Base-by-base conservation (phyloP, 2,329 filamentous ascomycete species). In the Nannizziopsis arthrosporioides region DNA sequence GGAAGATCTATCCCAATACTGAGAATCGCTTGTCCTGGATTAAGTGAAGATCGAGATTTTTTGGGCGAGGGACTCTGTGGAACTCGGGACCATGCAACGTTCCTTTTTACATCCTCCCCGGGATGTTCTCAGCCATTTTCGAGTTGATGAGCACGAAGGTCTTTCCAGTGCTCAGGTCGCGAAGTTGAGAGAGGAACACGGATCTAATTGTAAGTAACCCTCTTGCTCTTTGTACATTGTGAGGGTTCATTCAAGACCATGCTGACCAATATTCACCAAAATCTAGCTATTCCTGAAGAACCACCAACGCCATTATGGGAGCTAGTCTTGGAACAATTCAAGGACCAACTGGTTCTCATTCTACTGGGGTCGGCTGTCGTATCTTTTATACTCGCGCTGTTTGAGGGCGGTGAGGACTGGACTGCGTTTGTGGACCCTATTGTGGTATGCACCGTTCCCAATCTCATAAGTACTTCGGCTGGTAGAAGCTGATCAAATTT, bases 281-380 rank as follows among this genome's bases (percentile, higher is more conserved):
- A 48, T 47, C 51, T 47, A 85, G 81, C 81, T 49, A 74, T 86
- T 48, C 77, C 80, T 40, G 92, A 98, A 71, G 92, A 98, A 56
- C 92, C 92, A 47, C 88, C 92, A 2, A 98, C 92, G 30, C 92
- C 92, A 35, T 66, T 98, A 42, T 98, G 90, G 92, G 80, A 96
- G 69, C 81, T 98, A 54, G 86, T 98, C 48, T 77, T 98, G 51
- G 92, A 98, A 70, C 92, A 98, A 67, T 98, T 98, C 77, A 95
- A 98, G 70, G 92, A 98, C 65, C 92, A 98, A 68, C 80, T 98
- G 42, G 92, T 98, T 57, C 78, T 98, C 47, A 98, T 98, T 58
- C 76, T 98, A 17, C 78, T 98, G 43, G 92, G 81, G 47, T 96
- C 90, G 34, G 92, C 92, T 9, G 87, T 84, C 15, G 82, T 98